Conservation (phyloP, 1,139 yeast genomes). For the Kodamaea sp. region DNA sequence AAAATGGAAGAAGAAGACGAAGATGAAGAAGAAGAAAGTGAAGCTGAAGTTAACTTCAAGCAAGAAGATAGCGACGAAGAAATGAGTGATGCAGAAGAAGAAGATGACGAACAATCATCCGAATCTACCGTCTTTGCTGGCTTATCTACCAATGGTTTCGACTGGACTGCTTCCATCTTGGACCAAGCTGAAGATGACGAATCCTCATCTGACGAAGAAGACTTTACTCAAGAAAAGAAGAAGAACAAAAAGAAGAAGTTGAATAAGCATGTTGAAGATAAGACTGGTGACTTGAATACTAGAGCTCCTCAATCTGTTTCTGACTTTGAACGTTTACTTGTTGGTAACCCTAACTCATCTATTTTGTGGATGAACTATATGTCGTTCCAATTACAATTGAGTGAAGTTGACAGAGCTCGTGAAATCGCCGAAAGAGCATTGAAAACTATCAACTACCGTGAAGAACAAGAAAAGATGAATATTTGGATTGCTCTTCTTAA, state of each 20-base stretch:
- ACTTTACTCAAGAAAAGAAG: slow-evolving; percentile 45
- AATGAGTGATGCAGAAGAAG: slow-evolving; percentile 22
- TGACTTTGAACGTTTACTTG: slow-evolving; percentile 86
- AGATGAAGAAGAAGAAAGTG: slow-evolving; percentile 21
- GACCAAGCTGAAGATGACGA: slow-evolving; percentile 68
- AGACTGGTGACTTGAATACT: slow-evolving; percentile 77
- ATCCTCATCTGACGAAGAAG: slow-evolving; percentile 55
- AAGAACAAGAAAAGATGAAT: slow-evolving; percentile 88
- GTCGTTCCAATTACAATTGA: slow-evolving; percentile 94
- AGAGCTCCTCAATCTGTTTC: slow-evolving; percentile 86
- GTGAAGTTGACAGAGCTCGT: slow-evolving; percentile 92
- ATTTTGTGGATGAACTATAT: slow-evolving; percentile 96
- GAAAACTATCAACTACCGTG: slow-evolving; percentile 84
- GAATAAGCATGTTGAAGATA: slow-evolving; percentile 58
- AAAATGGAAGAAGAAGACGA: slow-evolving; percentile 19
- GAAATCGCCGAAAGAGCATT: slow-evolving; percentile 91
- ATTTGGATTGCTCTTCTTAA: slow-evolving; percentile 95
- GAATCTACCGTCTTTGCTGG: slow-evolving; percentile 36
- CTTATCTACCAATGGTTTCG: slow-evolving; percentile 80
- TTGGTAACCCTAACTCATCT: slow-evolving; percentile 93
- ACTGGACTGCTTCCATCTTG: slow-evolving; percentile 88
- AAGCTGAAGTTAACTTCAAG: slow-evolving; percentile 14
- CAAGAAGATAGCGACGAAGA: slow-evolving; percentile 15
- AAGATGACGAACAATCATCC: slow-evolving; percentile 14
- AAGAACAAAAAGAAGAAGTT: slow-evolving; percentile 46